These are phyloP conservation scores for Glomus cerebriforme DNA, from an alignment of 192 early-diverging fungal genomes.

Conservation along the genomic window DNA sequence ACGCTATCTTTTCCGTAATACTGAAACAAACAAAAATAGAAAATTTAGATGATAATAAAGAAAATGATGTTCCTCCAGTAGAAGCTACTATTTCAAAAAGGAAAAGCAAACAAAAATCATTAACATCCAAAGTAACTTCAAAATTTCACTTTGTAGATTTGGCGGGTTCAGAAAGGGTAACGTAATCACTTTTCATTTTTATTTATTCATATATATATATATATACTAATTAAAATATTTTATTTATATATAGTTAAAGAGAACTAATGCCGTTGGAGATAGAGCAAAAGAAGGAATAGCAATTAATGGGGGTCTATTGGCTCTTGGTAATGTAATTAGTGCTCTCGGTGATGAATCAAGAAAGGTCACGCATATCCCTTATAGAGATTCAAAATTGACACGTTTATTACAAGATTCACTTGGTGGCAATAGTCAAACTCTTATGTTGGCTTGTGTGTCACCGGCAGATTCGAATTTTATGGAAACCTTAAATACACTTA, in stretches of 20 bases:
- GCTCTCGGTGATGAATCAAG: conserved; percentile 83
- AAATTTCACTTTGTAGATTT: conserved; percentile 99
- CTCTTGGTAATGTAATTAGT: conserved; percentile 96
- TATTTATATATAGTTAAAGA: conserved; percentile 62
- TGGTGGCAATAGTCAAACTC: conserved; percentile 92
- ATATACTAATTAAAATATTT: conserved; percentile 20
- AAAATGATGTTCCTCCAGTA: conserved; percentile 27
- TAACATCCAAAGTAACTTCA: conserved; percentile 57
- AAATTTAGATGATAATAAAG: conserved; percentile 34
- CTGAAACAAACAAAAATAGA: conserved; percentile 71
- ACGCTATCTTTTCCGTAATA: conserved; percentile 93
- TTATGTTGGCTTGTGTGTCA: conserved; percentile 95
- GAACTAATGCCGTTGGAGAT: conserved; percentile 89
- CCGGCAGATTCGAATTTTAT: conserved; percentile 80
- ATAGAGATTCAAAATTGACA: conserved; percentile 96
- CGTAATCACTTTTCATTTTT: background rate
- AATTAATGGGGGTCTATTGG: conserved; percentile 95
- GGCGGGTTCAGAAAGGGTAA: conserved; percentile 88
- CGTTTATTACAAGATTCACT: conserved; percentile 96
- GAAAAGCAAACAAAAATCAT: conserved; percentile 27
- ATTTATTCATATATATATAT: conserved; percentile 5
- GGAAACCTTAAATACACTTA: conserved; percentile 94
- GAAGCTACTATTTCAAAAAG: conserved; percentile 28
- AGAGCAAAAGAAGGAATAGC: conserved; percentile 95
- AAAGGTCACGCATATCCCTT: conserved; percentile 81